These are phyloP conservation scores for Salix purpurea DNA, from an alignment of 345 rosid species.

Conservation along the genomic window DNA sequence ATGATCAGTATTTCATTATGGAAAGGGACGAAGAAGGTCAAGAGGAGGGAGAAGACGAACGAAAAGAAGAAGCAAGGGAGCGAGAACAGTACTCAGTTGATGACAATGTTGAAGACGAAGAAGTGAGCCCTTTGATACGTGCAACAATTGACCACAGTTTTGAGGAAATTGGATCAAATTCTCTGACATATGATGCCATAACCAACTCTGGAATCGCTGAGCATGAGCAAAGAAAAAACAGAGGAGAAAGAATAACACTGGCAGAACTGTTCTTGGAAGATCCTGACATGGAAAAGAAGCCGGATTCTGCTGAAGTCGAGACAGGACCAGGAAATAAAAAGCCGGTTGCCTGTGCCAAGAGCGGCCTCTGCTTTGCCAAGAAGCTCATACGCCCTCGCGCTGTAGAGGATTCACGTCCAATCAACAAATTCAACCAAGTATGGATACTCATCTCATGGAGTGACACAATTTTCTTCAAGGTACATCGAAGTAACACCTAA, in stretches of 20 bases:
- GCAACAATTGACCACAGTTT: constrained; percentile 29
- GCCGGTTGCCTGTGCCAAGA: constrained; percentile 26
- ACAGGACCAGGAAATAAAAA: constrained; percentile 22
- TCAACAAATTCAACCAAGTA: constrained; percentile 57
- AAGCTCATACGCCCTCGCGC: constrained; percentile 48
- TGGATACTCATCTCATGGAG: not conserved
- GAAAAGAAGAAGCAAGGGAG: constrained; percentile 20
- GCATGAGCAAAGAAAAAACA: constrained; percentile 31
- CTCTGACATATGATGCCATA: constrained; percentile 4
- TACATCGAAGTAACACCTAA: not conserved
- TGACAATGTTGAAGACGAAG: constrained; percentile 24
- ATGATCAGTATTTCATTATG: constrained; percentile 19
- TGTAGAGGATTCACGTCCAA: constrained; percentile 55
- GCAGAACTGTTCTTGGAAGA: constrained; percentile 78
- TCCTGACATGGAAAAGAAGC: constrained; percentile 33
- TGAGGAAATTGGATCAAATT: constrained; percentile 6
- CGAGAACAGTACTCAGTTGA: not conserved
- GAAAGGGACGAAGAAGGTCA: constrained; percentile 25
- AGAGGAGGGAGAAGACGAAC: constrained; percentile 14
- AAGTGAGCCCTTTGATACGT: constrained; percentile 62
- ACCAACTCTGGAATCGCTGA: constrained; percentile 14
- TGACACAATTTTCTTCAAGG: not conserved
- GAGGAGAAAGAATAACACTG: constrained; percentile 60
- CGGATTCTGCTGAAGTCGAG: constrained; percentile 24
- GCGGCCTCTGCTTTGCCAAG: constrained; percentile 52